Base-by-base conservation (phyloP, 2,329 filamentous ascomycete genomes). In the Xylaria multiplex region DNA sequence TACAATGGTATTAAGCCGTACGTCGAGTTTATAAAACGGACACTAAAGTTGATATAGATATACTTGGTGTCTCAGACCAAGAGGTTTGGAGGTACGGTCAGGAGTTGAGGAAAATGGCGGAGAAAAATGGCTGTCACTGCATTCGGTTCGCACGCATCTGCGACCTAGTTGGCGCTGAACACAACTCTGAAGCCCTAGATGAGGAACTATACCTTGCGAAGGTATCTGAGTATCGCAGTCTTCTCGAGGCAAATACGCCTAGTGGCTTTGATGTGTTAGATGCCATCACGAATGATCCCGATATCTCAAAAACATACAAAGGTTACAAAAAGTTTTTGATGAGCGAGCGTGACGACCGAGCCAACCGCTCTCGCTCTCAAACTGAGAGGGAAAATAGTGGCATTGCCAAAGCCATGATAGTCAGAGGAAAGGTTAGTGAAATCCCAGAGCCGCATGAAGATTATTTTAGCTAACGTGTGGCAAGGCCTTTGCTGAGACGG, bases 321-420 rank as follows among this genome's bases (percentile, higher is more conserved):
- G 67, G 67, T 6, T 69, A 69, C 45, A 67, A 67, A 30, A 69
- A 65, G 35, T 69, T 69, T n/a, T 30, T 69, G 14, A 62, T 62
- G 57, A 61, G 48, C 35, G 67, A 69, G 58, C 57, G 67, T 1
- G 64, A 67, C n/a, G 61, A 67, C 14, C 46, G 63, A 14, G 27
- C 24, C 7, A 24, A n/a, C 16, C 64, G 67, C 32, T 67, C 67
- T 35, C 64, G 64, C 19, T 69, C 67, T 9, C 64, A 67, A 30
- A 69, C 60, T 1, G 67, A 69, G 57, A 62, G 64, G 27, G 64
- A 69, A 42, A 69, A 67, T 30, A 48, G 64, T 19, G 49, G 8
- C 2, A 67, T 69, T 59, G 67, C 67, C 19, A 69, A 69, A 50
- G 50, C 57, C 16, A 69, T 69, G 67, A 67, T 69, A 24, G n/a